A percentile compares a stretch with the other conserved stretches of the same genome.
Evolutionary conservation across 2,329 filamentous ascomycete genomes (phyloP).

Genomic region (Nigrospora sphaerica): DNA sequence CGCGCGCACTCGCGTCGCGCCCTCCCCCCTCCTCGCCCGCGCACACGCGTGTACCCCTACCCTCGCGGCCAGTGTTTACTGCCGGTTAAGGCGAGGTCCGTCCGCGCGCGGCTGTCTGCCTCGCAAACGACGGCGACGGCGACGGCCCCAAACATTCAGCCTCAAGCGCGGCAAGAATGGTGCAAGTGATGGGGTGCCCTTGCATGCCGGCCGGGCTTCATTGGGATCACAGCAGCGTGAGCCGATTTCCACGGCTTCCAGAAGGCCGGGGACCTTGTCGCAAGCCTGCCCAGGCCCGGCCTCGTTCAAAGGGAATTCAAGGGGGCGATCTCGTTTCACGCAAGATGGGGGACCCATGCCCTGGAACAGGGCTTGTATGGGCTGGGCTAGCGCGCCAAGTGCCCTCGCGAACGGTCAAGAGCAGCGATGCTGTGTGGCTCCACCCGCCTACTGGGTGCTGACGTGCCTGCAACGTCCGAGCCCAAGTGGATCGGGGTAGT

Average conservation of each 20-base stretch:
- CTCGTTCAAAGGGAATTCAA: slow-evolving; percentile 35
- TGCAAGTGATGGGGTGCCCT: slow-evolving; percentile 2
- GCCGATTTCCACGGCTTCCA: slow-evolving; percentile 30
- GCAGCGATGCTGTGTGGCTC: slow-evolving; percentile 10
- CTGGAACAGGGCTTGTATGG: slow-evolving; percentile 27
- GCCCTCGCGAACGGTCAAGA: slow-evolving; percentile 6
- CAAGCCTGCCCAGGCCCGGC: slow-evolving; percentile 37
- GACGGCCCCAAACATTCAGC: slow-evolving; percentile 3
- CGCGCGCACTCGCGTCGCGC: too few relatives aligned
- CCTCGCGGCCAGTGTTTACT: too few relatives aligned
- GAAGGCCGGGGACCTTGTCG: slow-evolving; percentile 32
- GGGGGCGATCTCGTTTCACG: slow-evolving; percentile 44
- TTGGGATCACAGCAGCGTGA: slow-evolving; percentile 8
- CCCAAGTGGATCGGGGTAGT: slow-evolving; percentile 13
- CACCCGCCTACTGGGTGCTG: slow-evolving; percentile 11
- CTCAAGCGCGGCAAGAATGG: slow-evolving; percentile 6
- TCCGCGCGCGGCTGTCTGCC: not conserved
- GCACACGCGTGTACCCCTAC: too few relatives aligned
- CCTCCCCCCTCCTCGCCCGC: too few relatives aligned
- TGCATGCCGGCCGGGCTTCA: slow-evolving; percentile 2
- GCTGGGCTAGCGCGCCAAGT: slow-evolving; percentile 14
- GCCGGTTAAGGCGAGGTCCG: too few relatives aligned
- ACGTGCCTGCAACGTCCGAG: slow-evolving; percentile 17
- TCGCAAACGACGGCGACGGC: not conserved
- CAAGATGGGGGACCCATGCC: slow-evolving; percentile 30